Evolutionary conservation across 345 rosid genomes (phyloP).

Genomic region (Citrus glauca): DNA sequence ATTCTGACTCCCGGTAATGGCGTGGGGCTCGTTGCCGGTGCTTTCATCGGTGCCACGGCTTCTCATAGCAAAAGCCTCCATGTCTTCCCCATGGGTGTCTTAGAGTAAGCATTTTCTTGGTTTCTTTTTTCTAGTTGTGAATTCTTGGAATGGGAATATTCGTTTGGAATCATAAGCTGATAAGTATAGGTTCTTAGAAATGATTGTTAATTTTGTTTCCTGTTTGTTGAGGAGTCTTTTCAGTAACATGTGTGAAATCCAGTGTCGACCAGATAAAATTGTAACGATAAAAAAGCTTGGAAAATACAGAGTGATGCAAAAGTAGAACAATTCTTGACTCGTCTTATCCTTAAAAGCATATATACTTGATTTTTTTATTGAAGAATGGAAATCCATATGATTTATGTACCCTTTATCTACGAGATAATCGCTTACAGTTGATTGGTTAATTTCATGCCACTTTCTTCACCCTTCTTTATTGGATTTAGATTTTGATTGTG

Average conservation of each 20-base stretch:
- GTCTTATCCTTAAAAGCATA: not conserved
- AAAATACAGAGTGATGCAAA: not conserved
- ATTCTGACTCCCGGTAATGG: conserved; percentile 69
- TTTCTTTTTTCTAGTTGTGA: not conserved
- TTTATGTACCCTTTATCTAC: not conserved
- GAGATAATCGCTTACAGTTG: not conserved
- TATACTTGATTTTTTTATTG: not conserved
- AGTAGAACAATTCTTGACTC: not conserved
- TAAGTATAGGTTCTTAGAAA: not conserved
- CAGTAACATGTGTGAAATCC: not conserved
- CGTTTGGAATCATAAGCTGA: not conserved
- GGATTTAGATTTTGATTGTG: not conserved
- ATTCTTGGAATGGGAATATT: not conserved
- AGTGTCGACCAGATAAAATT: not conserved
- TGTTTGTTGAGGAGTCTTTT: not conserved
- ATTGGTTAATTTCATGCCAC: not conserved
- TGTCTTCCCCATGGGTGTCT: conserved; percentile 80
- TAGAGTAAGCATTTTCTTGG: conserved; percentile 50
- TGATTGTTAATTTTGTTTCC: not conserved
- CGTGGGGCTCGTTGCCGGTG: conserved; percentile 60
- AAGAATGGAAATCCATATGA: not conserved
- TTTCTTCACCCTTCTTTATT: not conserved
- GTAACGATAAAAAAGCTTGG: not conserved
- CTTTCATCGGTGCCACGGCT: conserved; percentile 85
- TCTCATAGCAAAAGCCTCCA: conserved; percentile 81